Base-by-base conservation (phyloP, 768 basidiomycete species). In the Termitomyces titanicus region DNA sequence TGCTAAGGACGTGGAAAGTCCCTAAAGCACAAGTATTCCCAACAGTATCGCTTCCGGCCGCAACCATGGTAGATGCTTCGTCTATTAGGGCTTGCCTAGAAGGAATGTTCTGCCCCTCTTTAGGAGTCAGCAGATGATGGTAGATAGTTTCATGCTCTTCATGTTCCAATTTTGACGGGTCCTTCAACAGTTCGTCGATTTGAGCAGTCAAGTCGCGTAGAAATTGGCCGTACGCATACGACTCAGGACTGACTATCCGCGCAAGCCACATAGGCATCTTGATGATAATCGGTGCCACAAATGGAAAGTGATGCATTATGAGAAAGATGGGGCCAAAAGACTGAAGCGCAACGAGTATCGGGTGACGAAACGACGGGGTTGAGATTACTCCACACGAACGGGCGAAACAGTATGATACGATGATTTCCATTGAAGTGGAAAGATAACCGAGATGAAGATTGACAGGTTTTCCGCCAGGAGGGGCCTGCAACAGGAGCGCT, bases 31-130 rank as follows among this genome's bases (percentile, higher is more conserved):
- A 71, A 1, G 71, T 64, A 54, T 77, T 74, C 15, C 72, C 76
- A 13, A 73, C 71, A 4, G 77, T 78, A 57, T 78, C 79, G 24
- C 72, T 72, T 7, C 79, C 79, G 6, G 79, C 79, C 40, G 73
- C 72, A 4, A 70, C 58, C 57, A 76, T 58, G 46, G 67, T 69
- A 37, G 71, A 60, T 6, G 68, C 73, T 55, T 76, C 72, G 43
- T 74, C 70, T 24, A 72, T 57, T 20, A 76, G 70, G 66, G 70
- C 71, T 7, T 67, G 61, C 12, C 67, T 66, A 13, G 69, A 65
- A 13, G 71, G 68, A 35, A 69, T 68, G 11, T 67, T 55, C 12
- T 18, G 39, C 15, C 20, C 38, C 12, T 24, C 39, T 35, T 25
- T n/a, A 1, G 20, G 25, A 34, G 27, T 70, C 35, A 74, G 51